phyloP scores from a whole-genome alignment of 805 yeast species.

The Yarrowia yakushimensis region DNA sequence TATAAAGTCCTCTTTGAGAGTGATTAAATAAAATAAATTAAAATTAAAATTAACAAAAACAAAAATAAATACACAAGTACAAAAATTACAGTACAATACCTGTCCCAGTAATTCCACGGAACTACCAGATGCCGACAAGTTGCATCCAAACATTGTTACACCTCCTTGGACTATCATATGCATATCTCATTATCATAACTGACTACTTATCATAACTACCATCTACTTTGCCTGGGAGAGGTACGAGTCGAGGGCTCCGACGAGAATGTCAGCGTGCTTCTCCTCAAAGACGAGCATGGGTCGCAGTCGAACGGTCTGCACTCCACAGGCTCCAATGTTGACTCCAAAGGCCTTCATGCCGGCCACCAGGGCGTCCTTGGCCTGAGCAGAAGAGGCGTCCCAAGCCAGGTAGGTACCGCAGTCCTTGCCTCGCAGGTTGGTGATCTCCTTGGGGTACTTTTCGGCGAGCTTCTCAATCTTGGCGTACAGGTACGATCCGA shows the following conservation, averaged over 20 bases:
- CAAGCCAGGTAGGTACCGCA: constrained; percentile 83
- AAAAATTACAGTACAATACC: too few species aligned
- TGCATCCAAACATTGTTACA: too few species aligned
- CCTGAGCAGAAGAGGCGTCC: constrained; percentile 53
- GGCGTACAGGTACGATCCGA: constrained; percentile 63
- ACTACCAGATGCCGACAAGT: too few species aligned
- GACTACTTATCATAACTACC: neutral
- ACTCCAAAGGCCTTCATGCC: constrained; percentile 64
- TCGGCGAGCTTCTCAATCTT: constrained; percentile 54
- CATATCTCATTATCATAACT: neutral
- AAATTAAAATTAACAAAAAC: too few species aligned
- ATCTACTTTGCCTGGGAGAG: constrained; percentile 19
- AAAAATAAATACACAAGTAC: too few species aligned
- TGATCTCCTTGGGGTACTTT: constrained; percentile 51
- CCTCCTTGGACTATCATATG: too few species aligned
- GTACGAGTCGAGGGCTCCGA: constrained; percentile 44
- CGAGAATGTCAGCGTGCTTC: constrained; percentile 70
- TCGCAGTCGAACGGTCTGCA: constrained; percentile 71
- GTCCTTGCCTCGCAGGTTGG: constrained; percentile 66
- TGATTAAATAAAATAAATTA: too few species aligned
- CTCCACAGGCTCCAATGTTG: constrained; percentile 85
- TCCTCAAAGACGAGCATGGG: constrained; percentile 76
- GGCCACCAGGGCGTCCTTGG: constrained; percentile 59
- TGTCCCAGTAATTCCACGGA: too few species aligned
- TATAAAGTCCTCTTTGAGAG: too few species aligned